These are phyloP conservation scores for Solanum hybrid DNA, from an alignment of 305 asterid species.

Conservation along the genomic window DNA sequence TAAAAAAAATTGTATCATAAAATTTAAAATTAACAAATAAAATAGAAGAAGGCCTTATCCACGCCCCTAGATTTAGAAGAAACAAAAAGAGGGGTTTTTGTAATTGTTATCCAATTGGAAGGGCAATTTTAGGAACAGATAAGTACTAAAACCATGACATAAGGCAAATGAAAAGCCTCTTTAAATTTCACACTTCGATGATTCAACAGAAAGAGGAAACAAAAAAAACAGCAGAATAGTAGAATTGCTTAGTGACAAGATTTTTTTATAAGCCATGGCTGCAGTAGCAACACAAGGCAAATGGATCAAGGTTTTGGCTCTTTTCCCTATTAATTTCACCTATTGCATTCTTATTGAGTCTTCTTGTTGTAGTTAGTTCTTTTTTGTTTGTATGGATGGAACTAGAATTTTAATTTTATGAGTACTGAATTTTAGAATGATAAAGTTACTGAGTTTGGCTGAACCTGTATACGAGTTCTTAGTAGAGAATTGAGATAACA, in stretches of 20 bases:
- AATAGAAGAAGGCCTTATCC: not conserved
- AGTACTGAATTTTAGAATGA: not conserved
- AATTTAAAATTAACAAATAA: not conserved
- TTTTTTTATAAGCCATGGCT: not conserved
- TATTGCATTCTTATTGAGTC: not conserved
- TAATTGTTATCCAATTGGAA: not conserved
- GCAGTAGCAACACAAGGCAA: not conserved
- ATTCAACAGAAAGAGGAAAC: not conserved
- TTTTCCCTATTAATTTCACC: not conserved
- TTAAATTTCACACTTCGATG: not conserved
- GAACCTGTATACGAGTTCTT: not conserved
- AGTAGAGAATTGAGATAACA: not conserved
- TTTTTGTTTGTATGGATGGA: not conserved
- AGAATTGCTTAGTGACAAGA: not conserved
- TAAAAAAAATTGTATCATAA: too few species aligned
- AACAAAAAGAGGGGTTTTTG: not conserved
- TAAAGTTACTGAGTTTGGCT: not conserved
- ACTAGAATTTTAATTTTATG: not conserved
- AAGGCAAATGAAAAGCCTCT: not conserved
- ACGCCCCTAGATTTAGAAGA: not conserved
- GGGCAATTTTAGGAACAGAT: not conserved
- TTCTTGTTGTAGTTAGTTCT: not conserved
- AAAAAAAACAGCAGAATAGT: not conserved
- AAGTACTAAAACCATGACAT: not conserved
- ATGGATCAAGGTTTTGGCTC: conserved; percentile 3